These are phyloP conservation scores for Theobroma grandiflorum DNA, from an alignment of 441 rosid species.

Conservation along the genomic window DNA sequence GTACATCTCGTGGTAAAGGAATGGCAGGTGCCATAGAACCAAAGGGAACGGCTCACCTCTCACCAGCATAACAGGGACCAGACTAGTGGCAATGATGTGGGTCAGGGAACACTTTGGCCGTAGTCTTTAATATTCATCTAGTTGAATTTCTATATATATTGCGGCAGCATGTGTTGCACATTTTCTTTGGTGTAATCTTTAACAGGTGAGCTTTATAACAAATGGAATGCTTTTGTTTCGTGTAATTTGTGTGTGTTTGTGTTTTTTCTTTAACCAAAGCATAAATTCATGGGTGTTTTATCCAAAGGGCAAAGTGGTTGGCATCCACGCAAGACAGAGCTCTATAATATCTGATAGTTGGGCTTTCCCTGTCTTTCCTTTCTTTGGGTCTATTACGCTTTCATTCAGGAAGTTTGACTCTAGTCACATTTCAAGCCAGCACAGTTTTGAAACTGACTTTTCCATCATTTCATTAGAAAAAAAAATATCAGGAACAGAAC, in stretches of 20 bases:
- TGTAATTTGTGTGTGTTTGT: no score
- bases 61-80: not conserved
- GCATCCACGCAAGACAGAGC: not conserved
- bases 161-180: not conserved
- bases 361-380: not conserved
- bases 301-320: not conserved
- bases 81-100: not conserved
- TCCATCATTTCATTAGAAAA: slow-evolving; percentile 22
- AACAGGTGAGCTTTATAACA: not conserved
- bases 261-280: not conserved
- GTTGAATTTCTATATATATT: not conserved
- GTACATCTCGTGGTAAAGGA: not conserved
- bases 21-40: not conserved
- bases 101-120: slow-evolving; percentile 1
- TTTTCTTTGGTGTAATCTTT: not conserved
- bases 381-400: not conserved
- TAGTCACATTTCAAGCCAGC: not conserved
- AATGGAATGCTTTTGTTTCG: not conserved
- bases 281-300: not conserved
- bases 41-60: not conserved
- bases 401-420: slow-evolving; percentile 14
- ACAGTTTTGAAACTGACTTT: not conserved
- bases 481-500: not conserved
- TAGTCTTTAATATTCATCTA: not conserved
- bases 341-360: not conserved